Percentiles rank a stretch among this genome's conserved stretches.
Evolutionary conservation across 805 yeast species (phyloP).

Genomic region (Hyphopichia homilentoma): DNA sequence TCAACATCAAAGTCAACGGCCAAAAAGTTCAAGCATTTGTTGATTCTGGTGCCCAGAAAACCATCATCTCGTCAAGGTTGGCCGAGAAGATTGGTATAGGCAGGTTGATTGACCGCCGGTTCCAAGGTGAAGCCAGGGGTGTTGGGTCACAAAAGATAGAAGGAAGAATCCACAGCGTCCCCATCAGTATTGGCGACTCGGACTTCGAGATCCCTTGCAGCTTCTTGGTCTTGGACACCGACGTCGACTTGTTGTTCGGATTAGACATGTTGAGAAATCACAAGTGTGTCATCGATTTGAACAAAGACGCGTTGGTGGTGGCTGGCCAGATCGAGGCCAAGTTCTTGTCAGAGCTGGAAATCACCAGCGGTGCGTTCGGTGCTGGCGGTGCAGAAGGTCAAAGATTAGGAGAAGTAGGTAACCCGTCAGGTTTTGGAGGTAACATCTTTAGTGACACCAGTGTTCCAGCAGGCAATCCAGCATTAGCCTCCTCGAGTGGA

Average conservation of each 20-base stretch:
- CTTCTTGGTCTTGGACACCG: conserved; percentile 53
- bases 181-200: conserved; percentile 66
- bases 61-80: conserved; percentile 74
- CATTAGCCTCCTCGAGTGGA: conserved; percentile 5
- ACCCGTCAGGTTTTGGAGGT: conserved; percentile 28
- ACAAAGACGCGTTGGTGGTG: conserved; percentile 57
- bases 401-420: conserved; percentile 3
- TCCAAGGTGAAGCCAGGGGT: conserved; percentile 81
- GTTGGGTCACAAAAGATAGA: conserved; percentile 78
- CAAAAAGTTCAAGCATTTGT: conserved; percentile 85
- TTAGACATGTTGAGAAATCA: conserved; percentile 88
- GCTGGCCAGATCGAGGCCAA: conserved; percentile 67
- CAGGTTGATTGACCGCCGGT: conserved; percentile 74
- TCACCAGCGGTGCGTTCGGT: conserved; percentile 31
- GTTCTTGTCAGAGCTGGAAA: conserved; percentile 73
- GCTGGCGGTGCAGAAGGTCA: conserved; percentile 10
- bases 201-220: conserved; percentile 38
- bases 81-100: conserved; percentile 71
- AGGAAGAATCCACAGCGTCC: conserved; percentile 88
- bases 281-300: conserved; percentile 76
- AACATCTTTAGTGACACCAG: conserved; percentile 22
- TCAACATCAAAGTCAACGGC: conserved; percentile 75
- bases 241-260: conserved; percentile 76
- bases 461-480: conserved; percentile 5
- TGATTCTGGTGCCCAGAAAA: conserved; percentile 93